These are phyloP conservation scores for Corynespora cassiicola DNA, from an alignment of 2,329 filamentous ascomycete genomes.

Conservation along the genomic window DNA sequence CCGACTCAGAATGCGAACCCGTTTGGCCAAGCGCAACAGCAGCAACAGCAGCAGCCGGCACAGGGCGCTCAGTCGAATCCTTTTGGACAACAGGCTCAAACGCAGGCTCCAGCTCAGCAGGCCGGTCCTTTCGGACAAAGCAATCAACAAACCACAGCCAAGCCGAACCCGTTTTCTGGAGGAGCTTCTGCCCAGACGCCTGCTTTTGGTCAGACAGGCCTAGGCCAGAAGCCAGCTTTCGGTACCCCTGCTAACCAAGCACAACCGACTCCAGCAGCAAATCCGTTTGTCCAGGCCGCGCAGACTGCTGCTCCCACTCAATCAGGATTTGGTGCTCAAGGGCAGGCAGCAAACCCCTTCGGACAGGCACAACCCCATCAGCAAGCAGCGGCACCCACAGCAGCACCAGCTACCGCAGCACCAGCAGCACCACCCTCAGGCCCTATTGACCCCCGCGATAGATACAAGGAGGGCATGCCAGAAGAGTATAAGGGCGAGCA, in stretches of 20 bases:
- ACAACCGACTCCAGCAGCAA: too few relatives aligned
- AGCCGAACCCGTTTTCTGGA: conserved; percentile 25
- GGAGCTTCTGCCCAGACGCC: conserved; percentile 19
- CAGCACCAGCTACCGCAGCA: conserved; percentile 14
- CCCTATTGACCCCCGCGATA: conserved; percentile 44
- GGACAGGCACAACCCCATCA: conserved; percentile 73
- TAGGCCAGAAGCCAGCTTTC: too few relatives aligned
- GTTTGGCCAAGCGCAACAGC: conserved; percentile 13
- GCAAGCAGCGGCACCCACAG: conserved; percentile 1
- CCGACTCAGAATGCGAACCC: conserved; percentile 14
- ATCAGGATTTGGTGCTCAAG: too few relatives aligned
- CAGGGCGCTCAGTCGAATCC: too few relatives aligned
- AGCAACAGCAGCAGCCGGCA: conserved; percentile 14
- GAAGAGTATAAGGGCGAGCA: conserved; percentile 66
- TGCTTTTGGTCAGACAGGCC: conserved; percentile 43
- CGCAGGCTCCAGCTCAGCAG: conserved; percentile 7
- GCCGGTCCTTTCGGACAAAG: neutral
- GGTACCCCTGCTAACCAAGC: too few relatives aligned
- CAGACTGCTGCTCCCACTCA: conserved; percentile 53
- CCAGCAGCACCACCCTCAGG: conserved; percentile 48
- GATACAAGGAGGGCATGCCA: conserved; percentile 65
- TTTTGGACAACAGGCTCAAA: too few relatives aligned
- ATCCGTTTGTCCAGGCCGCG: too few relatives aligned
- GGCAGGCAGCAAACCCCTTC: conserved; percentile 46
- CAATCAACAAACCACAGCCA: conserved; percentile 46